phyloP scores from a whole-genome alignment of 176 grass and related monocot species.

The Juncus inflexus region DNA sequence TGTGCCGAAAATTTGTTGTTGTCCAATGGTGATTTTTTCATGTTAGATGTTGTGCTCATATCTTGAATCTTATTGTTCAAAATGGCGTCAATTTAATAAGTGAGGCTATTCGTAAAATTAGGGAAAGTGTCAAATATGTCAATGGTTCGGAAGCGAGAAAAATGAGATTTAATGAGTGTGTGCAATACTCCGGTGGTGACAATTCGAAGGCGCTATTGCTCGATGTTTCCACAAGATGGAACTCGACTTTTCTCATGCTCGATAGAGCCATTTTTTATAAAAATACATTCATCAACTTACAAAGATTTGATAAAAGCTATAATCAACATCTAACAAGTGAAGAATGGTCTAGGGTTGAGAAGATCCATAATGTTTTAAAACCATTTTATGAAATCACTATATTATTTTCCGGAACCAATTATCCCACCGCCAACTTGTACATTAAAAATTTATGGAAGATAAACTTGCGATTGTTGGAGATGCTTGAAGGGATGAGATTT shows the following conservation, averaged over 20 bases:
- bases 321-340: background rate
- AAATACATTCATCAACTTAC: background rate
- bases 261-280: background rate
- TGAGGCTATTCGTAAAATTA: background rate
- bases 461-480: background rate
- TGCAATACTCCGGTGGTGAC: background rate
- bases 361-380: background rate
- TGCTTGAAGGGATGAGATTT: background rate
- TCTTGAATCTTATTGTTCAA: background rate
- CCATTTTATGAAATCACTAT: background rate
- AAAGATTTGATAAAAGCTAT: too few species aligned
- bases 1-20: background rate
- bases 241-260: background rate
- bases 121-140: background rate
- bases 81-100: background rate
- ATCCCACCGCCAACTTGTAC: background rate
- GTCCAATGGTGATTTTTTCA: background rate
- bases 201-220: background rate
- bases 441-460: background rate
- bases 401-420: background rate
- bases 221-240: background rate
- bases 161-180: background rate
- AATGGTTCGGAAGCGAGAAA: background rate
- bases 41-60: too few species aligned
- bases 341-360: background rate